phyloP scores from a whole-genome alignment of 495 filamentous ascomycete genomes.

The Xylaria flabelliformis region DNA sequence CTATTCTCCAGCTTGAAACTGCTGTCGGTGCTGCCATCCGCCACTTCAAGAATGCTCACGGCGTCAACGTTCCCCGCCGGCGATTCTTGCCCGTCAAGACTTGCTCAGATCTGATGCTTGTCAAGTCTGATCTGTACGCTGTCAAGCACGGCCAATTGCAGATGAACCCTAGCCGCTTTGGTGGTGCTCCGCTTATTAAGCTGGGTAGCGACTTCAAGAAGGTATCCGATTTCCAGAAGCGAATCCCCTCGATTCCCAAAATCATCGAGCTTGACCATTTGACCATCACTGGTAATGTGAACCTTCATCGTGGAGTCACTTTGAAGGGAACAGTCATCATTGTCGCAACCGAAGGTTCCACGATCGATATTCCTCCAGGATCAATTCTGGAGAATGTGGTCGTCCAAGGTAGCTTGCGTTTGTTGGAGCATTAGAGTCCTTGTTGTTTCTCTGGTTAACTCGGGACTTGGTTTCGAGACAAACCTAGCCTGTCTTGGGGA shows the following conservation, averaged over 20 bases:
- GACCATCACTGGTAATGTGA: conserved; percentile 96
- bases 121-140: conserved; percentile 99
- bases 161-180: conserved; percentile 95
- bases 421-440: conserved; percentile 81
- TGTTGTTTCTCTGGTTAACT: conserved; percentile 42
- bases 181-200: conserved; percentile 99
- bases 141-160: conserved; percentile 97
- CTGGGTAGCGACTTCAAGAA: conserved; percentile 99
- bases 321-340: conserved; percentile 99
- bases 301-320: conserved; percentile 91
- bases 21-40: conserved; percentile 98
- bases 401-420: conserved; percentile 94
- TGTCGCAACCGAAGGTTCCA: conserved; percentile 95
- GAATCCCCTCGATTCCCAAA: conserved; percentile 93
- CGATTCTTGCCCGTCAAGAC: conserved; percentile 99
- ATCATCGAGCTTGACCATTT: conserved; percentile 98
- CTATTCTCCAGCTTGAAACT: conserved; percentile 97
- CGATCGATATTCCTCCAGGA: conserved; percentile 96
- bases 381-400: conserved; percentile 98
- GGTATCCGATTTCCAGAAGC: conserved; percentile 99
- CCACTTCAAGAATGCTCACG: conserved; percentile 97
- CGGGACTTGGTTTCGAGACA: background rate
- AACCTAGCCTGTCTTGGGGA: background rate
- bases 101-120: conserved; percentile 98
- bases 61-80: conserved; percentile 96